Evolutionary conservation across 768 basidiomycete genomes (phyloP).

Genomic region (Collybiopsis confluens): DNA sequence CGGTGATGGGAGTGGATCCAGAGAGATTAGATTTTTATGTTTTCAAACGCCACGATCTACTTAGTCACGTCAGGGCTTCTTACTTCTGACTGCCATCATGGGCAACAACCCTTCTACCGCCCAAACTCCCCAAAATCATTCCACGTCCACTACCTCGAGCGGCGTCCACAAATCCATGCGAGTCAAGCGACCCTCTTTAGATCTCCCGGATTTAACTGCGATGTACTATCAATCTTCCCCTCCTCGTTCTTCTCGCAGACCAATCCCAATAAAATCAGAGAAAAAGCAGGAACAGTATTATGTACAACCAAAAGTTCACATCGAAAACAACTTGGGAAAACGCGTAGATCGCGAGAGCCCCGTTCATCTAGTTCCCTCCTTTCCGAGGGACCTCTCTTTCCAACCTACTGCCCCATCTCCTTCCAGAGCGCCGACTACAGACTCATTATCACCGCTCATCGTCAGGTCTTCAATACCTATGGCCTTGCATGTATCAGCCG

Average conservation of each 20-base stretch:
- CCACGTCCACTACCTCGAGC: background rate
- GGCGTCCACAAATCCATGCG: conserved; percentile 4
- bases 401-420: background rate
- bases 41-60: no score
- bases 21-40: no score
- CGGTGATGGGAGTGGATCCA: no score
- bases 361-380: background rate
- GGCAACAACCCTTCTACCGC: background rate
- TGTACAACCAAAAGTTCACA: background rate
- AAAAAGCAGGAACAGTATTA: background rate
- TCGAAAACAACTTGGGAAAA: conserved; percentile 3
- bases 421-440: background rate
- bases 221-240: background rate
- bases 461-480: conserved; percentile 4
- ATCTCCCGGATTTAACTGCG: conserved; percentile 5
- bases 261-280: background rate
- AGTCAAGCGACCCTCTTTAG: background rate
- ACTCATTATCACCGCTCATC: background rate
- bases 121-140: no score
- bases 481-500: background rate
- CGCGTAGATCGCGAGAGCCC: background rate
- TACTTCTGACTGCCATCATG: background rate
- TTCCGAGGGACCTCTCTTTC: background rate
- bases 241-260: background rate
- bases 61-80: no score